Base-by-base conservation (phyloP, 164 flowering plant species). In the Stephania cephalantha region DNA sequence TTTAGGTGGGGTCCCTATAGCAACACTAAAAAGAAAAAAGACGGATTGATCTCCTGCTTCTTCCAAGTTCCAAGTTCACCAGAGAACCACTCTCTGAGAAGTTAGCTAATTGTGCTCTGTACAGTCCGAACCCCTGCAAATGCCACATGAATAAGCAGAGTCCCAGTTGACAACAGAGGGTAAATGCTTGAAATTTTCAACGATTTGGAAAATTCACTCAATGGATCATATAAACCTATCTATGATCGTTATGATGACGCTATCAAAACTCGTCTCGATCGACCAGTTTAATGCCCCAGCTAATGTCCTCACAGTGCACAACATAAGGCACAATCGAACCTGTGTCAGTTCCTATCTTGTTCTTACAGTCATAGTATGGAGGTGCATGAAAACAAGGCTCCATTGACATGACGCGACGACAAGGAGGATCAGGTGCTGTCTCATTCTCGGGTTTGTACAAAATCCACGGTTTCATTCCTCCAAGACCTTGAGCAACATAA, bases 331-430 rank as follows among this genome's bases (percentile, higher is more conserved):
- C 94, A 68, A 94, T 55, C 4, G 46, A 68, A 70, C 93, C 94
- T 0, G 97, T 90, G 52, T 92, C 97, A 2, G 79, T 76, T 9
- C 91, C 93, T n/a, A 6, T 80, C 75, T 85, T 89, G n/a, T 88
- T 87, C 79, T 87, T 87, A 81, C 98, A 94, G 71, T 92, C 97
- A 75, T 89, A 91, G 71, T 85, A 89, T 5, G 98, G 98, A 77
- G 98, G 93, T 11, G 93, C 89, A 79, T 94, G 97, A 80, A 91
- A 92, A 79, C 98, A 94, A 72, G 98, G 98, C 76, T 94, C 98
- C 85, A 90, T 87, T 18, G 97, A 92, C 88, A 88, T 83, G 79
- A 87, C 97, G 29, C 89, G 85, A 0, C 75, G 77, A 74, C 97
- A 94, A 20, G 97, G 89, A 18, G 96, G 98, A 83, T 90, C 81